Percentiles rank a stretch among this genome's conserved stretches.
phyloP scores from a whole-genome alignment of 2,329 filamentous ascomycete genomes.

The Microascus cirrosus region DNA sequence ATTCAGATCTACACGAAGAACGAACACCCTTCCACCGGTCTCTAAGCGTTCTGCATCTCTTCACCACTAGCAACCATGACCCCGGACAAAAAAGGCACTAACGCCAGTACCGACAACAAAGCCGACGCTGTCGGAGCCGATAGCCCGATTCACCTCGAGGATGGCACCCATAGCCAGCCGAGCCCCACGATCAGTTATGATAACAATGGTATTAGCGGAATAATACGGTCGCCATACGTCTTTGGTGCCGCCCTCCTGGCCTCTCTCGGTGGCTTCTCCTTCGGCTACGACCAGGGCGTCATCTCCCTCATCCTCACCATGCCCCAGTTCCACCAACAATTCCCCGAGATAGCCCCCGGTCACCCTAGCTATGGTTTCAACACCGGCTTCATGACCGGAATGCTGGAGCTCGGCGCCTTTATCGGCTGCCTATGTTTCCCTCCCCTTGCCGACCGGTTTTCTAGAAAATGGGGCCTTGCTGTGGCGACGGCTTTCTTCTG shows the following conservation, averaged over 20 bases:
- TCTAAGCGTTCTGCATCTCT: too few relatives aligned
- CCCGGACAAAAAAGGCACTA: too few relatives aligned
- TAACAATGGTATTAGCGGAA: not conserved
- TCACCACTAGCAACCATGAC: too few relatives aligned
- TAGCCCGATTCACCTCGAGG: not conserved
- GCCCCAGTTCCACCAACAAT: conserved; percentile 27
- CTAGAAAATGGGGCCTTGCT: conserved; percentile 27
- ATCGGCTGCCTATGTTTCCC: conserved; percentile 20
- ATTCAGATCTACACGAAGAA: too few relatives aligned
- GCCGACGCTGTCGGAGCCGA: not conserved
- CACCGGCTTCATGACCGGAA: conserved; percentile 25
- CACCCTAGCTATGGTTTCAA: not conserved
- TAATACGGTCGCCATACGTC: conserved; percentile 25
- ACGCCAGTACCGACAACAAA: not conserved
- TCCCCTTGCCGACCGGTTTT: conserved; percentile 26
- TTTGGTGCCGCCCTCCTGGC: conserved; percentile 29
- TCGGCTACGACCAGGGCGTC: conserved; percentile 17
- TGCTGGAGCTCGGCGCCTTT: conserved; percentile 27
- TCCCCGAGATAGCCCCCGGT: conserved; percentile 18
- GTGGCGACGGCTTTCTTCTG: conserved; percentile 25
- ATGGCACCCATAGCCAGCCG: not conserved
- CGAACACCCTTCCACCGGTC: too few relatives aligned
- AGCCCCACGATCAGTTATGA: not conserved
- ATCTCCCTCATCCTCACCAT: conserved; percentile 31
- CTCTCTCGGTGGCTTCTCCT: conserved; percentile 17